Evolutionary conservation across 768 basidiomycete species (phyloP), one percentile per base, ranked within the genome.

Genomic region (Mycena sanguinolenta): DNA sequence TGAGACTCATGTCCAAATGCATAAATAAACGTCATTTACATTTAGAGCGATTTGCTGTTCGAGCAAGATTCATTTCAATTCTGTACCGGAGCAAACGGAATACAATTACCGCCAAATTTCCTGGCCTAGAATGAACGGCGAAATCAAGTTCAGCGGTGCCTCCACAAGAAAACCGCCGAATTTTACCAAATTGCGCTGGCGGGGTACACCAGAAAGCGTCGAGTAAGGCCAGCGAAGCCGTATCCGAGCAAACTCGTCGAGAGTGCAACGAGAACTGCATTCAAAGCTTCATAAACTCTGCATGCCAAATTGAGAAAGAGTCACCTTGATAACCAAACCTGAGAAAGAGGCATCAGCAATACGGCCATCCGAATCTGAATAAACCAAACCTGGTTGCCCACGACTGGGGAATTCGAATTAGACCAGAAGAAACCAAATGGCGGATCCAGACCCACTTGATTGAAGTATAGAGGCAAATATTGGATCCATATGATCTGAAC

Each of bases 141-240:
- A 44, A 14, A 19, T 38, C 57, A n/a, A 21, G 14, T 34, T 2
- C n/a, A 25, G 57, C 7, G 4, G 30, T 7, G 8, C 42, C 36
- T 21, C 4, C 19, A 8, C 12, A 21, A 27, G n/a, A 4, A 17
- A 27, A 17, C 27, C 84, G 7, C n/a, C n/a, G n/a, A n/a, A n/a
- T n/a, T n/a, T n/a, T 88, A 89, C 87, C 89, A 91, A 76, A 90
- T 85, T 82, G 88, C 88, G 75, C 82, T 83, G 63, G 80, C 74
- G 2, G 84, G 89, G 76, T 87, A 91, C 58, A 91, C 87, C 63
- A 91, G 83, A 82, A 89, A 88, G 63, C 84, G 81, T 54, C 90
- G 84, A 42, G 84, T 81, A 44, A 89, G 42, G 44, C 89, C 87
- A 25, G 83, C 90, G 58, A 84, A 72, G 1, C 86, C 79, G 75